Conservation (phyloP, 305 asterid species). For the Rubia occidens region DNA sequence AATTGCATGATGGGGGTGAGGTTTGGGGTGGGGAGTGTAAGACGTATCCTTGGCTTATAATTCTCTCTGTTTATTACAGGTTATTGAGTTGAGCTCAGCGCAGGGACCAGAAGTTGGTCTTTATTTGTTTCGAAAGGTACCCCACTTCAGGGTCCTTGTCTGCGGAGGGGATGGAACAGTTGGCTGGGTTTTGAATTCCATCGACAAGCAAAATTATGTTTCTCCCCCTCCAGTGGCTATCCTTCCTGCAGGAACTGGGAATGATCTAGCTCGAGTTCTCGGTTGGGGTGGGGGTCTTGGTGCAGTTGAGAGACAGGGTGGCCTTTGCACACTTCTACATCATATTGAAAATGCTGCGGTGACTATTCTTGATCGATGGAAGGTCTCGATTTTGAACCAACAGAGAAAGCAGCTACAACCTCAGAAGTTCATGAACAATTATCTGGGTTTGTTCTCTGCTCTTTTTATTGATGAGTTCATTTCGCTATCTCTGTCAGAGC, state of each 20-base stretch:
- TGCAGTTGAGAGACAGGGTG: constrained; percentile 96
- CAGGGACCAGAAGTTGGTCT: constrained; percentile 62
- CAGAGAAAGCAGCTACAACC: constrained; percentile 55
- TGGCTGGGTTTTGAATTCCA: constrained; percentile 85
- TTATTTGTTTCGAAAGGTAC: constrained; percentile 64
- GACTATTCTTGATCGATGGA: constrained; percentile 96
- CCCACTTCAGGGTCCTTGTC: constrained; percentile 82
- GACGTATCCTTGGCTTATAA: background rate
- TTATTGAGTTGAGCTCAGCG: constrained; percentile 44
- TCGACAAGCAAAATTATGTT: constrained; percentile 80
- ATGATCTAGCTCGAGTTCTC: constrained; percentile 95
- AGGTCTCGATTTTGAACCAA: constrained; percentile 58
- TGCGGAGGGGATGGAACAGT: constrained; percentile 99
- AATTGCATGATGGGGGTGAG: background rate
- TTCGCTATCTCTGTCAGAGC: background rate
- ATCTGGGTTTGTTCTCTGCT: constrained; percentile 57
- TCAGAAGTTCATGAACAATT: constrained; percentile 79
- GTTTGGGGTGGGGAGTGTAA: background rate
- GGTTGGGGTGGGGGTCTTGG: constrained; percentile 97
- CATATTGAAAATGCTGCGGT: constrained; percentile 98
- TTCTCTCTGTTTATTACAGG: constrained; percentile 24
- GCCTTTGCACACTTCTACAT: constrained; percentile 71
- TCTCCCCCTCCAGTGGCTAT: constrained; percentile 98
- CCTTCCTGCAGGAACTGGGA: constrained; percentile 98
- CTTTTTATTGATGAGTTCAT: constrained; percentile 4